phyloP scores from a whole-genome alignment of 2,329 filamentous ascomycete species.

The Leptographium radiaticola region DNA sequence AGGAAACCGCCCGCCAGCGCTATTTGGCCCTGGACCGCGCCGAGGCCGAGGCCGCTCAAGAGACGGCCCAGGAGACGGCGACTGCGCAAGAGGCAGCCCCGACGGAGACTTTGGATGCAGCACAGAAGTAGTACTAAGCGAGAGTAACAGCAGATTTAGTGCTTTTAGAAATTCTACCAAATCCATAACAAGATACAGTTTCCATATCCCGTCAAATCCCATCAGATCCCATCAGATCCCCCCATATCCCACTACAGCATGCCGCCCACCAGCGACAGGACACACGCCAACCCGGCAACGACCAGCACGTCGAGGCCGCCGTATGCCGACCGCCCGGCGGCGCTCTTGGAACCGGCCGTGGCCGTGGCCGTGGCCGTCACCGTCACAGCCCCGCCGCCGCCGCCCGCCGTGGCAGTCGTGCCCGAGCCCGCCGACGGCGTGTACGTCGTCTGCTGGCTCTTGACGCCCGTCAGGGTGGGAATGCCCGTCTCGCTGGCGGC shows the following conservation, averaged over 20 bases:
- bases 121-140: no score
- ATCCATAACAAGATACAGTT: no score
- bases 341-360: not conserved
- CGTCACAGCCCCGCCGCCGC: conserved; percentile 4
- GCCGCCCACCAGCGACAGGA: conserved; percentile 7
- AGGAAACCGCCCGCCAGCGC: conserved; percentile 53
- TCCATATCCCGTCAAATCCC: not conserved
- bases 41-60: not conserved
- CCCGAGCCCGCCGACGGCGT: not conserved
- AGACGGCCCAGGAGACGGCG: conserved; percentile 10
- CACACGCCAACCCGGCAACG: conserved; percentile 11
- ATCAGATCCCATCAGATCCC: not conserved
- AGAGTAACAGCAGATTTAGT: no score
- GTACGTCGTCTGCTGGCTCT: conserved; percentile 18
- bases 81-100: not conserved
- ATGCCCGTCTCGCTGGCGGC: conserved; percentile 23
- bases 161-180: no score
- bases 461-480: conserved; percentile 30
- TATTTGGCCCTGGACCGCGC: conserved; percentile 18
- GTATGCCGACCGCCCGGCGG: conserved; percentile 6
- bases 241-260: not conserved
- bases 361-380: conserved; percentile 4
- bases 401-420: not conserved
- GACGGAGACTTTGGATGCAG: not conserved
- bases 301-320: conserved; percentile 8